Evolutionary conservation across 2,329 filamentous ascomycete genomes (phyloP).

Genomic region (Geoglossum cookeanum): DNA sequence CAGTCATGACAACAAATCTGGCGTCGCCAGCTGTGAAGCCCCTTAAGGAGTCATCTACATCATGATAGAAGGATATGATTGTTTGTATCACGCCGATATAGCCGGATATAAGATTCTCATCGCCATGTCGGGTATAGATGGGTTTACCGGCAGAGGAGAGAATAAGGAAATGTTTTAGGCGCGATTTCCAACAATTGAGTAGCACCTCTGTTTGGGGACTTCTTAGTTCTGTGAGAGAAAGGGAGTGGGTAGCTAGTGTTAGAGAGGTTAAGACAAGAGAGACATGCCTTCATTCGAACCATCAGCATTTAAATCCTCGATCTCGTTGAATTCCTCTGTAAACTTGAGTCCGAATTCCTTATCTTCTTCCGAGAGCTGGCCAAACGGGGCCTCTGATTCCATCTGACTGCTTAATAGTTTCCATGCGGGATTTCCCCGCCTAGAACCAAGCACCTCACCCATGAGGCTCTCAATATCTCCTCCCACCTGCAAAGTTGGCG

Average conservation of each 20-base stretch:
- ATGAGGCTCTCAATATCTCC: slow-evolving; percentile 70
- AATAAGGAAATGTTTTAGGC: slow-evolving; percentile 94
- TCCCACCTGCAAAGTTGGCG: slow-evolving; percentile 35
- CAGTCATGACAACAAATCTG: slow-evolving; percentile 67
- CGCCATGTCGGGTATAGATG: slow-evolving; percentile 89
- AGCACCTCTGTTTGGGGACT: slow-evolving; percentile 23
- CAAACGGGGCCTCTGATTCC: slow-evolving; percentile 40
- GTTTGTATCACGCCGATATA: slow-evolving; percentile 94
- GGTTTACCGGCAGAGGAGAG: slow-evolving; percentile 91
- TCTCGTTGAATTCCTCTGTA: slow-evolving; percentile 55
- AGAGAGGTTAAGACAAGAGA: neutral
- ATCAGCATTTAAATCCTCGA: slow-evolving; percentile 39
- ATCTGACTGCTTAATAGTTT: slow-evolving; percentile 44
- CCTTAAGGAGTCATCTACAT: slow-evolving; percentile 53
- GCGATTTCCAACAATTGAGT: slow-evolving; percentile 65
- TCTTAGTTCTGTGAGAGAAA: slow-evolving; percentile 2
- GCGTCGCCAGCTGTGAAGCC: slow-evolving; percentile 76
- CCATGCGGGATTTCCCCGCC: slow-evolving; percentile 49
- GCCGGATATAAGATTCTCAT: slow-evolving; percentile 72
- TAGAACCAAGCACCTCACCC: slow-evolving; percentile 41
- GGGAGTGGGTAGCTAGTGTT: slow-evolving; percentile 1
- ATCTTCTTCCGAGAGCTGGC: slow-evolving; percentile 28
- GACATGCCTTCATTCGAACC: slow-evolving; percentile 35
- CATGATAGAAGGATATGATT: slow-evolving; percentile 91
- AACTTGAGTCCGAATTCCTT: slow-evolving; percentile 43